These are phyloP conservation scores for Erysimum cheiranthoides DNA, from an alignment of 345 rosid species.

Conservation along the genomic window DNA sequence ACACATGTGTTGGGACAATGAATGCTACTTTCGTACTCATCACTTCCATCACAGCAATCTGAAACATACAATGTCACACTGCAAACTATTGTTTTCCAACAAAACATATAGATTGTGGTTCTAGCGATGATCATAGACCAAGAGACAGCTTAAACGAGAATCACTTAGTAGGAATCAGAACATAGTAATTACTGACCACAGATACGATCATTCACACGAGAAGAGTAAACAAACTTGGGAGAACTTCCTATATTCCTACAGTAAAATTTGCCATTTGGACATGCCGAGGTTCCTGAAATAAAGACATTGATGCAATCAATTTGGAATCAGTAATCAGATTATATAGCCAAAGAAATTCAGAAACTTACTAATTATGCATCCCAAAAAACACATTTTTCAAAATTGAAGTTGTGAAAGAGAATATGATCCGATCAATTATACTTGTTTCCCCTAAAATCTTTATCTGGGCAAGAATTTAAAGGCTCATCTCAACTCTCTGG, in stretches of 20 bases:
- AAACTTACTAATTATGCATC: conserved; percentile 9
- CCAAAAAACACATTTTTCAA: not conserved
- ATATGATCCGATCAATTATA: not conserved
- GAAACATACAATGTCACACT: conserved; percentile 20
- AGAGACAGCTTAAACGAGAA: conserved; percentile 6
- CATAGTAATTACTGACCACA: conserved; percentile 41
- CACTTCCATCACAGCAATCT: conserved; percentile 53
- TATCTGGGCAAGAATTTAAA: not conserved
- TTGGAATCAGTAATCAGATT: not conserved
- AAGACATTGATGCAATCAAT: conserved; percentile 6
- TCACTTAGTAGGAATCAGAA: conserved; percentile 24
- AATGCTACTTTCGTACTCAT: conserved; percentile 42
- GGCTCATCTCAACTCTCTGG: conserved; percentile 1
- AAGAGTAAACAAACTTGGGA: conserved; percentile 47
- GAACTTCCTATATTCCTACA: conserved; percentile 47
- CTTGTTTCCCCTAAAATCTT: not conserved
- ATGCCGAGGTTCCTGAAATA: conserved; percentile 65
- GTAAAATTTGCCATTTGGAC: conserved; percentile 47
- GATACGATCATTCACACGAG: conserved; percentile 48
- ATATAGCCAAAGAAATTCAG: not conserved
- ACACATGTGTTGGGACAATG: conserved; percentile 47
- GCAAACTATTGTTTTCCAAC: conserved; percentile 1
- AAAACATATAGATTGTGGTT: not conserved
- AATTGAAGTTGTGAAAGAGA: not conserved
- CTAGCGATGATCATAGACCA: not conserved